Evolutionary conservation across 345 rosid genomes (phyloP).

Genomic region (Alliaria petiolata): DNA sequence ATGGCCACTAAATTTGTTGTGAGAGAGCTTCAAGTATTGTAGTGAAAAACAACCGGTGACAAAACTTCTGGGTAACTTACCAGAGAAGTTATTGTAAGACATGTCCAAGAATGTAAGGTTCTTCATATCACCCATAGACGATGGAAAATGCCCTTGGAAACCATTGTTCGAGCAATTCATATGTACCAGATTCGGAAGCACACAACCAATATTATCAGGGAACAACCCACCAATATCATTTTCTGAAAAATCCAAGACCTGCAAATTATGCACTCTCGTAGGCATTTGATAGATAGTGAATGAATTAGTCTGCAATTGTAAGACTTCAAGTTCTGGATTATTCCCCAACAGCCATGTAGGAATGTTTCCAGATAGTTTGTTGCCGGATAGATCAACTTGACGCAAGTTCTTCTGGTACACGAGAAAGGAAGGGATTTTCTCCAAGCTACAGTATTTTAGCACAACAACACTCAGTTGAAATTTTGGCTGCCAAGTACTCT

Average conservation of each 20-base stretch:
- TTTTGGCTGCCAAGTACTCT: neutral
- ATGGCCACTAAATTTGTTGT: neutral
- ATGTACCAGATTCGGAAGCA: neutral
- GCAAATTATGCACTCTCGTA: neutral
- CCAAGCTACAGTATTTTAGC: neutral
- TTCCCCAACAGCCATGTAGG: conserved; percentile 15
- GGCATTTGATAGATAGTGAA: neutral
- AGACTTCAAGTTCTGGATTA: neutral
- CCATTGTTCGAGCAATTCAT: neutral
- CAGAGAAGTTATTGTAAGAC: conserved; percentile 4
- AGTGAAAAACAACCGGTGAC: neutral
- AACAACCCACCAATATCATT: neutral
- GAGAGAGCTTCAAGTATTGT: neutral
- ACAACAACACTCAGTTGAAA: conserved; percentile 1
- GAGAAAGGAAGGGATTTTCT: conserved; percentile 1
- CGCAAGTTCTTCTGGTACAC: neutral
- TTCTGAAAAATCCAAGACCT: neutral
- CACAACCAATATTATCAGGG: neutral
- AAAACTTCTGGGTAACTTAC: neutral
- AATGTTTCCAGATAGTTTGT: neutral
- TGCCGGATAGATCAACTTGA: neutral
- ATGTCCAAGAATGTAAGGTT: neutral
- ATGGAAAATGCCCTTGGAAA: neutral
- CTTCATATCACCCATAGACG: conserved; percentile 13
- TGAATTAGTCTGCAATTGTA: neutral